These are phyloP conservation scores for Saccharomycopsis crataegensis DNA, from an alignment of 1,139 yeast species.

Conservation along the genomic window DNA sequence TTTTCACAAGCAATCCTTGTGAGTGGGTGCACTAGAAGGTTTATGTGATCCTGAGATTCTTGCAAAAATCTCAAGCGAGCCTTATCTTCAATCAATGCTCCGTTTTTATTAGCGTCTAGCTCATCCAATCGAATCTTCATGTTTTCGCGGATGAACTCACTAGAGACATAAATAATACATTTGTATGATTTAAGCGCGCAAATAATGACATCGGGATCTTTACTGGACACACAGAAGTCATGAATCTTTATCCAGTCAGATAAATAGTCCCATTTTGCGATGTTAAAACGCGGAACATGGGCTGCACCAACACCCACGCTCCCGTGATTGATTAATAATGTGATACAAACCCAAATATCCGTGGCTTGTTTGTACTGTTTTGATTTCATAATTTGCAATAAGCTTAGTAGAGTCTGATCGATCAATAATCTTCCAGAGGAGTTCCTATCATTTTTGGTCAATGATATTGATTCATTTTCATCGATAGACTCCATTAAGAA, in stretches of 20 bases:
- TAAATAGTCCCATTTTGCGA: neutral
- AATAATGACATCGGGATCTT: neutral
- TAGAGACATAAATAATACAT: neutral
- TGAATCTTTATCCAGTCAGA: neutral
- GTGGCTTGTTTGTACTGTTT: neutral
- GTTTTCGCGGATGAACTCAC: neutral
- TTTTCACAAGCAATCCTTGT: neutral
- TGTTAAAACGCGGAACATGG: neutral
- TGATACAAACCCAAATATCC: slow-evolving; percentile 7
- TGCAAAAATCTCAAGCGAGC: neutral
- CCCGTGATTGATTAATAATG: slow-evolving; percentile 3
- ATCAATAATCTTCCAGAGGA: neutral
- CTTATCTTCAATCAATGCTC: neutral
- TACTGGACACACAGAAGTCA: neutral
- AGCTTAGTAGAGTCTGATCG: neutral
- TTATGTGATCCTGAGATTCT: neutral
- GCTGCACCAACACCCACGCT: neutral
- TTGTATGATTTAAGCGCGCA: neutral
- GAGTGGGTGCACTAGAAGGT: neutral
- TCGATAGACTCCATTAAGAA: neutral
- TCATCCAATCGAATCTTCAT: slow-evolving; percentile 1
- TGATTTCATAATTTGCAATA: neutral
- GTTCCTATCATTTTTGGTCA: neutral
- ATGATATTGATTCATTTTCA: slow-evolving; percentile 1
- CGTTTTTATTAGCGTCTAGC: neutral